Conservation (phyloP, 164 flowering plant species). For the Magnolia changhungtana region DNA sequence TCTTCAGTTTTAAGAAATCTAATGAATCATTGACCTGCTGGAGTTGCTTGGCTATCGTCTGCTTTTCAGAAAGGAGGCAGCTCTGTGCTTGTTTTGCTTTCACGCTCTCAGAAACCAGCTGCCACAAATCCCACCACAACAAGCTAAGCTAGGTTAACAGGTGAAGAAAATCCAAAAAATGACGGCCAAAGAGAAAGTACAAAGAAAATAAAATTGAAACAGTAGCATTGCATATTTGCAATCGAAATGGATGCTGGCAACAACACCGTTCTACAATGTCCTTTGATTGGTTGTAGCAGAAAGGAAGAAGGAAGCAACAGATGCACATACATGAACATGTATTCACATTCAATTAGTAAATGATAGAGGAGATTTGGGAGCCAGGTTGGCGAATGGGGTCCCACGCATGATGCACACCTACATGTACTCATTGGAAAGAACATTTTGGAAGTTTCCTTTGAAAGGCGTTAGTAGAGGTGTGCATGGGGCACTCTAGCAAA, state of each 20-base stretch:
- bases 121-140: constrained; percentile 16
- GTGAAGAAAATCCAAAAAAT: not conserved
- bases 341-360: not conserved
- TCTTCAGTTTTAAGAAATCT: constrained; percentile 53
- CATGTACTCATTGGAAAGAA: too few species aligned
- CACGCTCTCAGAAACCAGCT: constrained; percentile 96
- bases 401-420: too few species aligned
- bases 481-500: too few species aligned
- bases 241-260: too few species aligned
- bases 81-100: constrained; percentile 74
- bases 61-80: constrained; percentile 67
- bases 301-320: not conserved
- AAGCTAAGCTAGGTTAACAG: constrained; percentile 13
- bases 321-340: not conserved
- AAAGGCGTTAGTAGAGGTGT: too few species aligned
- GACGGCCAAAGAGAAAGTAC: not conserved
- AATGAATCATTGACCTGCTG: constrained; percentile 58
- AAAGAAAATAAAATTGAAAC: not conserved
- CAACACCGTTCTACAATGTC: too few species aligned
- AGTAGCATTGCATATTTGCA: not conserved
- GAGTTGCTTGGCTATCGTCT: constrained; percentile 62
- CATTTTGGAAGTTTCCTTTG: too few species aligned
- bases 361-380: not conserved
- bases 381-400: not conserved
- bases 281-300: not conserved